phyloP scores from a whole-genome alignment of 2,329 filamentous ascomycete species.

The Fusarium penzigii region DNA sequence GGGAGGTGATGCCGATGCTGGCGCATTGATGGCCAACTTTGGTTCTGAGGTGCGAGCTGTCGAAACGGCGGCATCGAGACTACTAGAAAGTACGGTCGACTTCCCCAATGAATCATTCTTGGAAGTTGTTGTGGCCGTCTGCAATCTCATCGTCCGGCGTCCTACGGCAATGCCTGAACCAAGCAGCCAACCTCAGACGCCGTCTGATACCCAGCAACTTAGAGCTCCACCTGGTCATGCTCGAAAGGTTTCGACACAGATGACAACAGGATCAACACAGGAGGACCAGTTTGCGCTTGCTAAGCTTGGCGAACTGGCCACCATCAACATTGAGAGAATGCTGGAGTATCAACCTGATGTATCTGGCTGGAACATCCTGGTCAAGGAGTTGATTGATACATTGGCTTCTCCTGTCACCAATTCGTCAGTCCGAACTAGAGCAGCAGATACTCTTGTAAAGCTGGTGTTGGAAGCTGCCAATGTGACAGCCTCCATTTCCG shows the following conservation, averaged over 20 bases:
- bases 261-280: slow-evolving; percentile 54
- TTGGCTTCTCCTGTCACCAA: slow-evolving; percentile 49
- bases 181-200: slow-evolving; percentile 11
- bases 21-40: slow-evolving; percentile 64
- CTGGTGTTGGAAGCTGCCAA: slow-evolving; percentile 59
- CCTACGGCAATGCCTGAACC: slow-evolving; percentile 23
- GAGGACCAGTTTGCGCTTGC: slow-evolving; percentile 69
- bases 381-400: slow-evolving; percentile 52
- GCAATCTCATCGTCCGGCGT: slow-evolving; percentile 62
- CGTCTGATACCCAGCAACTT: slow-evolving; percentile 30
- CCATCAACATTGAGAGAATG: slow-evolving; percentile 74
- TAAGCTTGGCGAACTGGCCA: slow-evolving; percentile 72
- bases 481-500: slow-evolving; percentile 53
- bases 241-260: slow-evolving; percentile 47
- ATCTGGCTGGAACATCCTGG: slow-evolving; percentile 76
- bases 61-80: slow-evolving; percentile 78
- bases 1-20: slow-evolving; percentile 52
- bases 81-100: slow-evolving; percentile 90
- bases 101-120: slow-evolving; percentile 83
- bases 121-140: slow-evolving; percentile 74
- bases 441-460: slow-evolving; percentile 64
- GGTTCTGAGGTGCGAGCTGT: slow-evolving; percentile 83
- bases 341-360: slow-evolving; percentile 64
- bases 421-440: slow-evolving; percentile 56
- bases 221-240: slow-evolving; percentile 43